Conservation (phyloP, 176 grass and related monocot species). For the Rhipidocladum racemiflorum region DNA sequence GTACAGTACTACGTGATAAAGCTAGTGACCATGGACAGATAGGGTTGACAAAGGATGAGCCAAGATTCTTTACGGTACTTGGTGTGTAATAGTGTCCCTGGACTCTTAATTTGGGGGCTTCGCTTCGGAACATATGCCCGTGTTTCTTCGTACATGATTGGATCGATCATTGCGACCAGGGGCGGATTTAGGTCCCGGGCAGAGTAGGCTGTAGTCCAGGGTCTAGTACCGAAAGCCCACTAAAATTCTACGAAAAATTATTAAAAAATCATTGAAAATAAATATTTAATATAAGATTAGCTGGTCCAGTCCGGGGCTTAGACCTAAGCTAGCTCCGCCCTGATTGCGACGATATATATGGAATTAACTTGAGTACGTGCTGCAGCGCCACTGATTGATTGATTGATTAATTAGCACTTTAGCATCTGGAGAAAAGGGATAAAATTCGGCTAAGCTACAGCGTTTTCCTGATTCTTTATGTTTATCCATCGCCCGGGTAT, state of each 20-base stretch:
- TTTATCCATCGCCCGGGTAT: background rate
- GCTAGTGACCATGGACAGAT: too few relatives aligned
- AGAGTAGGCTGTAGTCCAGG: too few relatives aligned
- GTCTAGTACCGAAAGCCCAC: too few relatives aligned
- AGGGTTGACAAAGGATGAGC: constrained; percentile 17
- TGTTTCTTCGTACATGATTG: background rate
- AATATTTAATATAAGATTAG: too few relatives aligned
- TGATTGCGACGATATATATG: too few relatives aligned
- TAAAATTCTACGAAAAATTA: too few relatives aligned
- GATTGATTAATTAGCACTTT: background rate
- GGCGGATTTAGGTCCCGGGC: too few relatives aligned
- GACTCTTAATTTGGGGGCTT: background rate
- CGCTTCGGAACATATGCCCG: background rate
- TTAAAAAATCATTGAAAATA: too few relatives aligned
- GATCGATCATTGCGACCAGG: background rate
- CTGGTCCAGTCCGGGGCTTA: too few relatives aligned
- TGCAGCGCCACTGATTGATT: background rate
- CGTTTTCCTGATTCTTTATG: background rate
- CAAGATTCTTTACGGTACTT: constrained; percentile 25
- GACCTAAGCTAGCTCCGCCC: too few relatives aligned
- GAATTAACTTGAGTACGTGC: too few relatives aligned
- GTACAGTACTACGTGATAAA: background rate
- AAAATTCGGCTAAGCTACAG: background rate
- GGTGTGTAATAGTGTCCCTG: background rate
- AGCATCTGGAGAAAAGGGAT: background rate